A percentile compares a stretch with the other conserved stretches of the same genome.
phyloP scores from a whole-genome alignment of 2,329 filamentous ascomycete genomes.

The Neoscytalidium dimidiatum region DNA sequence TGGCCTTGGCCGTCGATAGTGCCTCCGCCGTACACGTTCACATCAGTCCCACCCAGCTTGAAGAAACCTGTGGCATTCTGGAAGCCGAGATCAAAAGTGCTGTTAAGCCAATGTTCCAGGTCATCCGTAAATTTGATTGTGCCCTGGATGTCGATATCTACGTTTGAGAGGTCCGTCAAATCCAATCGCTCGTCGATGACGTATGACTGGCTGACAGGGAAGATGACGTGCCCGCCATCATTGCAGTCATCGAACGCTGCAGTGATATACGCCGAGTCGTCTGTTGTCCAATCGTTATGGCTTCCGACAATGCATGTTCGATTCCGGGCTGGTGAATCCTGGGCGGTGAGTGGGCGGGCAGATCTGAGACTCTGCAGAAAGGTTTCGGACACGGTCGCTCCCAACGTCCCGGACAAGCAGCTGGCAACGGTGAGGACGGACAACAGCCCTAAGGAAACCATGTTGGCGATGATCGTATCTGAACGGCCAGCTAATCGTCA shows the following conservation, averaged over 20 bases:
- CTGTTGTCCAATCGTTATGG: conserved; percentile 18
- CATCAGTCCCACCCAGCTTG: conserved; percentile 64
- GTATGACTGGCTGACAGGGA: conserved; percentile 21
- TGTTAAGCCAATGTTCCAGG: conserved; percentile 67
- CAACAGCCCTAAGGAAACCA: not conserved
- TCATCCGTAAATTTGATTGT: conserved; percentile 61
- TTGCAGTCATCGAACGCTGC: conserved; percentile 22
- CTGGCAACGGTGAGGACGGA: not conserved
- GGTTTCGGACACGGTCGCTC: conserved; percentile 20
- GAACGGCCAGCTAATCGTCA: not conserved
- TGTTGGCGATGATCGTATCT: not conserved
- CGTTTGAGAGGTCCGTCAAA: conserved; percentile 19
- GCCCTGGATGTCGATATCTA: conserved; percentile 23
- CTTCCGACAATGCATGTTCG: conserved; percentile 24
- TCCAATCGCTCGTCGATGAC: conserved; percentile 21
- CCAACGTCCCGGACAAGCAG: not conserved
- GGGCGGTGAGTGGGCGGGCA: conserved; percentile 22
- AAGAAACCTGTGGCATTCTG: conserved; percentile 70
- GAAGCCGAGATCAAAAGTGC: conserved; percentile 64
- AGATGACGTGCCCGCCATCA: conserved; percentile 23
- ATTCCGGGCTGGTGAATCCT: conserved; percentile 21
- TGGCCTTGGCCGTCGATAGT: conserved; percentile 66
- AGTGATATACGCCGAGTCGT: conserved; percentile 18
- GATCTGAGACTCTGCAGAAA: conserved; percentile 23
- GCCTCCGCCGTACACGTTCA: conserved; percentile 68